Base-by-base conservation (phyloP, 2,329 filamentous ascomycete species). In the Hymenoscyphus linearis region DNA sequence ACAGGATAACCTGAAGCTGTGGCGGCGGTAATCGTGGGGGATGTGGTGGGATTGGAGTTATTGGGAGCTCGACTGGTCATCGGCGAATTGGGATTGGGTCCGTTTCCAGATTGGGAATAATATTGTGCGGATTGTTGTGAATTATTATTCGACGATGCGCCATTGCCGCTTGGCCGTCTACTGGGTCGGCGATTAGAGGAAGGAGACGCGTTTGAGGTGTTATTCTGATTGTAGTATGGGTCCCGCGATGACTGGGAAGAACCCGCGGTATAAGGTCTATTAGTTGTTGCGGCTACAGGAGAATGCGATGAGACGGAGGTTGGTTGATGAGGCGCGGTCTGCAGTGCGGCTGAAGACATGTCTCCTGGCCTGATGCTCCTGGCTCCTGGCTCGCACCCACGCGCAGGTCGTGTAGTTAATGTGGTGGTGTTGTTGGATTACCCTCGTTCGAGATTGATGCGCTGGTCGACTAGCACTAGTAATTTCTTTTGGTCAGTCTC, bases 341-440 rank as follows among this genome's bases (percentile, higher is more conserved):
- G 85, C 73, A 88, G 76, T 69, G 82, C 82, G 78, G 85, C 82
- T 74, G 82, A 85, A 76, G 82, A 84, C 84, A 84, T 85, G 75
- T 78, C 81, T 77, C 72, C 52, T 14, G n/a, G n/a, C n/a, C n/a
- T n/a, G n/a, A n/a, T n/a, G n/a, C 81, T 77, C 72, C 52, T 14
- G 16, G 52, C 40, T 47, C 6, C 40, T 47, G 40, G 40, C 40
- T 47, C 40, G 40, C 44, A 50, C 44, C n/a, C 44, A 50, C 10
- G 18, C 44, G 18, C 44, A 50, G 44, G 44, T 22, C 18, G 44
- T 18, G 12, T 22, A 52, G n/a, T 37, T 59, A 57, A 12, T 58
- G 56, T 58, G 60, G 56, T 62, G 40, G 57, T 57, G 62, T 61
- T 60, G 44, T 16, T 26, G 5, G 26, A 34, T 52, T 26, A 47